These are phyloP conservation scores for Microthyrium microscopicum DNA, from an alignment of 2,329 filamentous ascomycete species.

Conservation along the genomic window DNA sequence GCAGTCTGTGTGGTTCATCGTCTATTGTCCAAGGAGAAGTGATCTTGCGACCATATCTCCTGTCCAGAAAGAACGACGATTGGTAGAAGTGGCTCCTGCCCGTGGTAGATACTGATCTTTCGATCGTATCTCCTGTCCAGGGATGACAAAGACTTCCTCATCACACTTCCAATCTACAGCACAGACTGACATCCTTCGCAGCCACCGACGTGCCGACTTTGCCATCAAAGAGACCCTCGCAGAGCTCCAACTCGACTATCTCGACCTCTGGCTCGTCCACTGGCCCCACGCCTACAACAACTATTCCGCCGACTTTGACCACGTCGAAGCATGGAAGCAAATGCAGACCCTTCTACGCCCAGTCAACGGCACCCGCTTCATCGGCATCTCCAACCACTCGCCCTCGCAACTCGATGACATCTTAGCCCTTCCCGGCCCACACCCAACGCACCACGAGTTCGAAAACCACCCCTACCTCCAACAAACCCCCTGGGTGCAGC, in stretches of 20 bases:
- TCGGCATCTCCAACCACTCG: slow-evolving; percentile 5
- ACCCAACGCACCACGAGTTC: slow-evolving; percentile 1
- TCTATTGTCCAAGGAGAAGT: too few relatives aligned
- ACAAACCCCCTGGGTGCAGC: slow-evolving; percentile 26
- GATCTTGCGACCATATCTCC: too few relatives aligned
- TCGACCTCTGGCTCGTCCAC: slow-evolving; percentile 18
- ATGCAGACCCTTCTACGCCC: slow-evolving; percentile 1
- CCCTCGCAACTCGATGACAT: background rate
- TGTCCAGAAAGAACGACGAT: too few relatives aligned
- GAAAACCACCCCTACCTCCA: slow-evolving; percentile 5
- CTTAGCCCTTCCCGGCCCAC: background rate
- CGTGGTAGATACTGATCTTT: too few relatives aligned
- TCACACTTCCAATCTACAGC: too few relatives aligned
- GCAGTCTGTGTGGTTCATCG: too few relatives aligned
- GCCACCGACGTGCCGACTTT: background rate
- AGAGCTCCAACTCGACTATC: slow-evolving; percentile 13
- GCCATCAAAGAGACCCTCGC: slow-evolving; percentile 14
- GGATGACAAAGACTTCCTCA: too few relatives aligned
- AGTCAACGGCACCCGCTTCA: slow-evolving; percentile 14
- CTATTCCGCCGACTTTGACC: background rate
- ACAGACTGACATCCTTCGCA: too few relatives aligned
- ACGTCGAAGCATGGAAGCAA: slow-evolving; percentile 31
- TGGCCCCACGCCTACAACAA: slow-evolving; percentile 15
- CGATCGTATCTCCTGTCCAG: too few relatives aligned
- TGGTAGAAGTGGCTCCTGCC: too few relatives aligned